These are phyloP conservation scores for Talaromyces adpressus DNA, from an alignment of 495 filamentous ascomycete genomes.

Conservation along the genomic window DNA sequence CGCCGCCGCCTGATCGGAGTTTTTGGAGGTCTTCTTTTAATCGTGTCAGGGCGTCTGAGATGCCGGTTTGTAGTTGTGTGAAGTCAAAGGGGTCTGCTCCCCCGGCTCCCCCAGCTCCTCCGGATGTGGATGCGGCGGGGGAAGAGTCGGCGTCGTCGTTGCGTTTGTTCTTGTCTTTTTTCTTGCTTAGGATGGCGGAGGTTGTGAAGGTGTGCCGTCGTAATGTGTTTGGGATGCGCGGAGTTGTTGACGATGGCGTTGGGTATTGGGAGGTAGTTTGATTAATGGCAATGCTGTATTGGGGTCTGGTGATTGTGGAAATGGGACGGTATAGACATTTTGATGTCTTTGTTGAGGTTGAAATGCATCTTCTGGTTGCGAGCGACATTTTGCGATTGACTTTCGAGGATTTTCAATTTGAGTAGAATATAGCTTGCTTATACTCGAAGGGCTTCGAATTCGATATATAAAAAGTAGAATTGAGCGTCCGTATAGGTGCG, in stretches of 20 bases:
- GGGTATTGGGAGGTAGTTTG: neutral
- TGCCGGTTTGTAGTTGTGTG: constrained; percentile 51
- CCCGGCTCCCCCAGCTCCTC: neutral
- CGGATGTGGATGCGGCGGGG: neutral
- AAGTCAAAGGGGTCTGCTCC: constrained; percentile 61
- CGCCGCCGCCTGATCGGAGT: constrained; percentile 59
- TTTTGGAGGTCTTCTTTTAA: constrained; percentile 58
- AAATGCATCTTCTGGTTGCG: neutral
- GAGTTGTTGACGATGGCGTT: neutral
- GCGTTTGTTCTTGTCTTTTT: constrained; percentile 9
- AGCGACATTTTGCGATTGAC: neutral
- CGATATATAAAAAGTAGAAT: neutral
- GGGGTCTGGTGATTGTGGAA: neutral
- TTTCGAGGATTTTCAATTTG: neutral
- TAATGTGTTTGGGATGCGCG: neutral
- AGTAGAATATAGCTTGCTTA: neutral
- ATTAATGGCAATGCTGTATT: neutral
- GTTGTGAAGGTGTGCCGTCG: constrained; percentile 2
- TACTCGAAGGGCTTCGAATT: neutral
- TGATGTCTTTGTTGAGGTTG: neutral
- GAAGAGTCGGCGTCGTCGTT: neutral
- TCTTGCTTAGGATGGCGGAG: constrained; percentile 1
- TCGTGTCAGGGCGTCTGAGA: constrained; percentile 47
- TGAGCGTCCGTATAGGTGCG: neutral
- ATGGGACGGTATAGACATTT: neutral